phyloP scores from a whole-genome alignment of 805 yeast species.

The Priceomyces medius region DNA sequence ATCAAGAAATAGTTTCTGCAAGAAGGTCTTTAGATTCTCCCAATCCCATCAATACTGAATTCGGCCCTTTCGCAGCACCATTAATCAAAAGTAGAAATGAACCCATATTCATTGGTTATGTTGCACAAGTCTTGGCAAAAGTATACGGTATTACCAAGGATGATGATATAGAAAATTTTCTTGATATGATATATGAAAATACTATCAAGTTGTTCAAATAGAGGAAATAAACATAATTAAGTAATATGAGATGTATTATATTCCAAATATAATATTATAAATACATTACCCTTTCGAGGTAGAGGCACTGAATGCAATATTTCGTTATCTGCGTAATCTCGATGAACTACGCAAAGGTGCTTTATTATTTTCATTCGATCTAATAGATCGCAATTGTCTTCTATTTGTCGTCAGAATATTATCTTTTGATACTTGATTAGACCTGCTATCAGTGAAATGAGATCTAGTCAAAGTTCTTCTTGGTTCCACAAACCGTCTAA shows the following conservation, averaged over 20 bases:
- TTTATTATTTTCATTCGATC: not conserved
- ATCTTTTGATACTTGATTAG: not conserved
- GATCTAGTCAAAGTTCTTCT: not conserved
- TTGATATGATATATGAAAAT: conserved; percentile 37
- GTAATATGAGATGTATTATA: not conserved
- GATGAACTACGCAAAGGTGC: not conserved
- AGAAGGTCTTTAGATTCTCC: conserved; percentile 10
- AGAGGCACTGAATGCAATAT: not conserved
- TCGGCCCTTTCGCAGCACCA: conserved; percentile 37
- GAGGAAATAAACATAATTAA: not conserved
- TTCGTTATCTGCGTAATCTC: not conserved
- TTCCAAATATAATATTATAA: not conserved
- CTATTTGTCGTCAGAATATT: not conserved
- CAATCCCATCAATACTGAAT: conserved; percentile 8
- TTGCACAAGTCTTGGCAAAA: conserved; percentile 53
- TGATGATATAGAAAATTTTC: conserved; percentile 27
- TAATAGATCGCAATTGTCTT: not conserved
- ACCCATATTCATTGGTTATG: conserved; percentile 81
- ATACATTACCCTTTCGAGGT: not conserved
- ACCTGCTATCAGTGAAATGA: not conserved
- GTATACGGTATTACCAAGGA: conserved; percentile 29
- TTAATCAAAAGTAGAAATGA: conserved; percentile 85
- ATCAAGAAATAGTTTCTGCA: conserved; percentile 15
- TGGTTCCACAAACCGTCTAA: not conserved
- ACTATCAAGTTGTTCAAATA: conserved; percentile 31